These are phyloP conservation scores for Sindora glabra DNA, from an alignment of 306 rosid genomes.

Conservation along the genomic window DNA sequence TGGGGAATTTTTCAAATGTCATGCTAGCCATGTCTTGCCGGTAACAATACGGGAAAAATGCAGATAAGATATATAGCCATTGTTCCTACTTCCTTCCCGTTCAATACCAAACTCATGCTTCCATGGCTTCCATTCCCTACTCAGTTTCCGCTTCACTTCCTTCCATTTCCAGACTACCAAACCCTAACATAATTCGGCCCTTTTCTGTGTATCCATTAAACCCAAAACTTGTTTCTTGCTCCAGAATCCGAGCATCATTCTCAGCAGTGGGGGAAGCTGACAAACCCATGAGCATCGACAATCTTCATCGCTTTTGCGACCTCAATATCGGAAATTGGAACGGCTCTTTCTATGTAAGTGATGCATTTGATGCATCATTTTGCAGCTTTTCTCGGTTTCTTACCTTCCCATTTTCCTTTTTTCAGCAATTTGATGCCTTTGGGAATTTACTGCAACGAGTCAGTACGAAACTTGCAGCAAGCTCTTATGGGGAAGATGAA, in stretches of 20 bases:
- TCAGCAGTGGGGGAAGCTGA: constrained; percentile 32
- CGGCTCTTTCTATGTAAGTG: constrained; percentile 76
- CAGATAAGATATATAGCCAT: neutral
- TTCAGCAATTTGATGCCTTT: constrained; percentile 76
- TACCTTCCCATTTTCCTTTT: neutral
- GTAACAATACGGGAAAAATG: too few species aligned
- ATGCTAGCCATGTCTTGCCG: too few species aligned
- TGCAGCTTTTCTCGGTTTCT: neutral
- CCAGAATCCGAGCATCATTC: constrained; percentile 37
- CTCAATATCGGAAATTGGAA: constrained; percentile 77
- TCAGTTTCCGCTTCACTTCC: constrained; percentile 32
- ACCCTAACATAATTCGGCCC: constrained; percentile 1
- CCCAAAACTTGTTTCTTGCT: neutral
- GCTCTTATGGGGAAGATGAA: constrained; percentile 92
- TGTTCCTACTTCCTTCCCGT: neutral
- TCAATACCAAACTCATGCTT: neutral
- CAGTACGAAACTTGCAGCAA: constrained; percentile 69
- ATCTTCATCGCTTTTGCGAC: constrained; percentile 52
- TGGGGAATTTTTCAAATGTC: too few species aligned
- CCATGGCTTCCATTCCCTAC: constrained; percentile 47
- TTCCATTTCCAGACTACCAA: constrained; percentile 19
- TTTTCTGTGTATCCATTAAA: neutral
- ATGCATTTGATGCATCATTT: neutral
- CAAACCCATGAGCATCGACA: constrained; percentile 60
- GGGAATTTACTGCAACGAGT: constrained; percentile 75